Percentiles rank a stretch among this genome's conserved stretches.
phyloP scores from a whole-genome alignment of 192 early-diverging fungal species.

The Coemansia sp. region DNA sequence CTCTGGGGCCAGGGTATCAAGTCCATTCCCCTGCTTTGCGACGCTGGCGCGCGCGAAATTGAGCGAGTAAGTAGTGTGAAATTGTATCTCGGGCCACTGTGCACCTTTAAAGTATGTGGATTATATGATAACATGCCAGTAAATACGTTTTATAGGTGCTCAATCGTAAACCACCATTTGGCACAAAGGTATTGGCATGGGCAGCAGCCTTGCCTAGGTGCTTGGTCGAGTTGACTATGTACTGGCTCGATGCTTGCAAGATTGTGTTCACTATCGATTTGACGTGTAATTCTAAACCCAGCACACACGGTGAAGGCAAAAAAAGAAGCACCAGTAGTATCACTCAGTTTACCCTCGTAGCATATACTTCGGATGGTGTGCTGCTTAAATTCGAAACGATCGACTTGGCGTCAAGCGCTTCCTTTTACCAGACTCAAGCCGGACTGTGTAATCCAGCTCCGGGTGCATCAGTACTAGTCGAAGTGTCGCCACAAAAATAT shows the following conservation, averaged over 20 bases:
- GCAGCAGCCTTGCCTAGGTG: conserved; percentile 13
- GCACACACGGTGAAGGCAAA: background rate
- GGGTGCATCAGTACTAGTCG: conserved; percentile 21
- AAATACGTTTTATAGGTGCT: conserved; percentile 39
- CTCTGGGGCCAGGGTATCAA: conserved; percentile 56
- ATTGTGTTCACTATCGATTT: conserved; percentile 34
- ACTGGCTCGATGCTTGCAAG: conserved; percentile 30
- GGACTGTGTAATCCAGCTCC: conserved; percentile 40
- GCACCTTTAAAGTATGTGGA: background rate
- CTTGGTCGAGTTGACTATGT: conserved; percentile 4
- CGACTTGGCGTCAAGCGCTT: conserved; percentile 3
- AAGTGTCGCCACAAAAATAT: conserved; percentile 32
- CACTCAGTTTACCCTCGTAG: conserved; percentile 20
- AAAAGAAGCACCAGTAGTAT: background rate
- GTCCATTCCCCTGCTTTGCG: conserved; percentile 47
- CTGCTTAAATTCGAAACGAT: conserved; percentile 38
- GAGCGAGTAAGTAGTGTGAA: conserved; percentile 41
- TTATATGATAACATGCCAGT: background rate
- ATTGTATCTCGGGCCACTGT: background rate
- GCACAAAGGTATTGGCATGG: conserved; percentile 55
- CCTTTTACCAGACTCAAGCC: conserved; percentile 27
- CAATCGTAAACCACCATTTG: conserved; percentile 63
- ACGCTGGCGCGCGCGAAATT: conserved; percentile 51
- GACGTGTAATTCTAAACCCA: background rate
- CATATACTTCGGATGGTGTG: conserved; percentile 29